Percentiles rank a stretch among this genome's conserved stretches.
phyloP scores from a whole-genome alignment of 805 yeast genomes.

The Nakazawaea ishiwadae region DNA sequence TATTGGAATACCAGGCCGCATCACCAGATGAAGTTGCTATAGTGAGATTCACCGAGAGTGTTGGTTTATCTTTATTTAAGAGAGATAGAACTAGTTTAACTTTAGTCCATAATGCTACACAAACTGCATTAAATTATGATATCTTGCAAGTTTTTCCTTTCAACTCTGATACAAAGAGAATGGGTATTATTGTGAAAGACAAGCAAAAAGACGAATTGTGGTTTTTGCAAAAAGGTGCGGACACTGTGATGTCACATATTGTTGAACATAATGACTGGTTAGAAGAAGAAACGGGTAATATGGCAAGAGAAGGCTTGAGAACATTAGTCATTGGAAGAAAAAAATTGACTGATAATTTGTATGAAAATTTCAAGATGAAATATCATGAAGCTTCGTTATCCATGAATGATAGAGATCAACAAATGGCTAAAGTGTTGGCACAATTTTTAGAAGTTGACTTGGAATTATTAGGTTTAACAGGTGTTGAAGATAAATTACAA shows the following conservation, averaged over 20 bases:
- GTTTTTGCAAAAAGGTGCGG: conserved; percentile 95
- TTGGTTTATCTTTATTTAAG: conserved; percentile 74
- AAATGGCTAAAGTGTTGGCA: conserved; percentile 63
- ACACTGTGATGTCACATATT: conserved; percentile 81
- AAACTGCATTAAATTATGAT: conserved; percentile 49
- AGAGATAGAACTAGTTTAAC: conserved; percentile 80
- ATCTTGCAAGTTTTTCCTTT: conserved; percentile 88
- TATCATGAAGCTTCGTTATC: conserved; percentile 72
- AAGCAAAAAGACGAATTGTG: conserved; percentile 60
- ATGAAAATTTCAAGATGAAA: conserved; percentile 57
- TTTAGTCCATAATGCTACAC: conserved; percentile 56
- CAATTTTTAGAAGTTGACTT: conserved; percentile 76
- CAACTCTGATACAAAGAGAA: conserved; percentile 90
- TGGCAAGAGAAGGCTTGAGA: conserved; percentile 98
- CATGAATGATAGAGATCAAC: conserved; percentile 74
- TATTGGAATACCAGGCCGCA: conserved; percentile 87
- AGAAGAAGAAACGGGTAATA: conserved; percentile 94
- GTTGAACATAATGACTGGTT: conserved; percentile 91
- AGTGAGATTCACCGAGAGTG: conserved; percentile 82
- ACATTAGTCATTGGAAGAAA: conserved; percentile 93
- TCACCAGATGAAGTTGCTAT: conserved; percentile 99
- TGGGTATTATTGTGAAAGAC: conserved; percentile 85
- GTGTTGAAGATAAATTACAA: conserved; percentile 95
- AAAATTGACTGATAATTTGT: conserved; percentile 47
- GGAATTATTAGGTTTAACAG: conserved; percentile 88